phyloP scores from a whole-genome alignment of 805 yeast species.

The Candida ipomoeae region DNA sequence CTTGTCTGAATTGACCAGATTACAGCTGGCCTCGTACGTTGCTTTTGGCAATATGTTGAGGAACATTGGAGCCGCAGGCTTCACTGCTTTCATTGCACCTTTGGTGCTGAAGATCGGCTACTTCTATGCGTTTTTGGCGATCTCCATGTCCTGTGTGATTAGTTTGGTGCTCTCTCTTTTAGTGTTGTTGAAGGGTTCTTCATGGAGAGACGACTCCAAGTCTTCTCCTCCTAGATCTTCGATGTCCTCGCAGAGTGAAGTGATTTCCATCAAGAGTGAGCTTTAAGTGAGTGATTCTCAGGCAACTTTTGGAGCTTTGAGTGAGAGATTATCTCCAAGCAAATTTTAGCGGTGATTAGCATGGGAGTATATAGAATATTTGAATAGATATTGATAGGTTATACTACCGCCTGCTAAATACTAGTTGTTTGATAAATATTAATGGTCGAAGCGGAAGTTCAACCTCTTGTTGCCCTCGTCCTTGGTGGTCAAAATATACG shows the following conservation, averaged over 20 bases:
- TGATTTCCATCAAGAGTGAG: background rate
- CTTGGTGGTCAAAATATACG: constrained; percentile 41
- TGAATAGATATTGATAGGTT: too few species aligned
- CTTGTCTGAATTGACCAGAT: constrained; percentile 46
- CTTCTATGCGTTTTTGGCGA: constrained; percentile 10
- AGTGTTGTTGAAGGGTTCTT: constrained; percentile 7
- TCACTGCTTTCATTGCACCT: constrained; percentile 43
- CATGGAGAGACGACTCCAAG: constrained; percentile 7
- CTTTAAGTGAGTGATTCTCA: background rate
- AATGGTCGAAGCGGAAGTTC: constrained; percentile 41
- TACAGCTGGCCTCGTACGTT: constrained; percentile 50
- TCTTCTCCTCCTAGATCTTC: constrained; percentile 1
- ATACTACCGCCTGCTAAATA: too few species aligned
- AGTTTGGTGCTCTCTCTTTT: constrained; percentile 10
- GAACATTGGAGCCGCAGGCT: constrained; percentile 51
- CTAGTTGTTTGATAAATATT: background rate
- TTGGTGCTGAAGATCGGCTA: constrained; percentile 34
- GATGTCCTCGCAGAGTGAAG: background rate
- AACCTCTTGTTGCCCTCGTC: constrained; percentile 59
- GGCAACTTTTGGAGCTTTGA: too few species aligned
- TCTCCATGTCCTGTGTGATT: constrained; percentile 9
- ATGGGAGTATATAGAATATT: too few species aligned
- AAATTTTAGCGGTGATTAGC: too few species aligned
- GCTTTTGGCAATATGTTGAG: constrained; percentile 52
- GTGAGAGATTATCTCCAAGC: too few species aligned